Evolutionary conservation across 1,139 yeast genomes (phyloP), one percentile per base, ranked within the genome.

Genomic region (Protomyces pachydermus): DNA sequence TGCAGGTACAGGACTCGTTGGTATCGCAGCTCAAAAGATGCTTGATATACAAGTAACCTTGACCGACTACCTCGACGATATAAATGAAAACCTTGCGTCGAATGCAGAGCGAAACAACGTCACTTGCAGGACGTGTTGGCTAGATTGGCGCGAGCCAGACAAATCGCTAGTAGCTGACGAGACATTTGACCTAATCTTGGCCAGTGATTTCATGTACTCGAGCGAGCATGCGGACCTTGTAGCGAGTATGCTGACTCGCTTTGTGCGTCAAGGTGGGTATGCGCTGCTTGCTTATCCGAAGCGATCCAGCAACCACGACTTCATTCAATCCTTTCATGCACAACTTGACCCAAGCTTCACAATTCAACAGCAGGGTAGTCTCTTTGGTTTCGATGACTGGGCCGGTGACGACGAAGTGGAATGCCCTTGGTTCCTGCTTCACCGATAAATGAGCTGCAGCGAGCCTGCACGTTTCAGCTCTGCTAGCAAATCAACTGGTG

Each of bases 1-100:
- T 0, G 81, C 98, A 0, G 98, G 98, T 0, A 93, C 98, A 0
- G 98, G 98, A 0, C 77, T 93, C 25, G 88, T 87, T 1, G 97
- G 98, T 0, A 86, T 93, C 53, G 72, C 72, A 8, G 78, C 84
- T 0, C 80, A 87, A 65, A 81, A 82, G 1, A 68, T 78, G 16
- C 73, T 81, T 48, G 88, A 84, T 1, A 80, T 76, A 68, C 72
- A 77, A 0, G 80, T 90, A 0, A 75, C 77, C 16, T 74, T 90
- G 45, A 91, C 98, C 0, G 98, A 93, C 73, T 57, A 57, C 55
- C 76, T 93, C 58, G 84, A 85, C 0, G 95, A 85, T 65, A 91
- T 93, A 60, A 79, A 86, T 0, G 84, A 84, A 0, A 93, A 93
- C 71, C 74, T 93, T 57, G 70, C 73, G 61, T 78, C 75, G 32